Evolutionary conservation across 352 stramenopile species (phyloP).

Genomic region (Pythium sukuiense): DNA sequence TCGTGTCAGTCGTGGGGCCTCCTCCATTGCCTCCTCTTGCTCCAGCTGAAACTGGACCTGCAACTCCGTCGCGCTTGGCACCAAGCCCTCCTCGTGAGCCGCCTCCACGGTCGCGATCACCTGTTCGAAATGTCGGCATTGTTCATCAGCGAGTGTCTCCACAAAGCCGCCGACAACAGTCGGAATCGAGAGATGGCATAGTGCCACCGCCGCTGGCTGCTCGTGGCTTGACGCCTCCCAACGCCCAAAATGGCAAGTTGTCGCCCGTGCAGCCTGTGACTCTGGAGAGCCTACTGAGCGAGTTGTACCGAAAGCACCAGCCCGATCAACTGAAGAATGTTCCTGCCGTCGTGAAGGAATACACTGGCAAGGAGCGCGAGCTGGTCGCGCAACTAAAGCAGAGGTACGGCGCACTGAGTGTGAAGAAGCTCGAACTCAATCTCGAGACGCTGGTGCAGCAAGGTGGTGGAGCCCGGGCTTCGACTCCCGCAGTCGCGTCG

Average conservation of each 20-base stretch:
- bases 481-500: background rate
- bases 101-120: conserved; percentile 16
- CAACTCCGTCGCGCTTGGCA: conserved; percentile 7
- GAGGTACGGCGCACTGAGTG: conserved; percentile 75
- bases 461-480: background rate
- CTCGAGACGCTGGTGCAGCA: conserved; percentile 40
- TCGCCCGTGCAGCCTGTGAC: conserved; percentile 28
- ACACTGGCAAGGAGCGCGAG: conserved; percentile 64
- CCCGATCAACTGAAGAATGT: conserved; percentile 76
- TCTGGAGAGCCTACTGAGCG: conserved; percentile 52
- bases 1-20: conserved; percentile 1
- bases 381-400: conserved; percentile 55
- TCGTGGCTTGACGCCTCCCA: background rate
- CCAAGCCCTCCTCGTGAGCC: conserved; percentile 21
- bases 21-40: background rate
- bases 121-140: conserved; percentile 19
- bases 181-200: background rate
- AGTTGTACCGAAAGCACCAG: conserved; percentile 78
- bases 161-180: background rate
- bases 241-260: background rate
- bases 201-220: background rate
- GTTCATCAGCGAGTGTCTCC: conserved; percentile 20
- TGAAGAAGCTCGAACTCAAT: conserved; percentile 71
- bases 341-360: conserved; percentile 50
- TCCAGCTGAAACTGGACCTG: background rate